Evolutionary conservation across 192 early-diverging fungal genomes (phyloP), one percentile per base, ranked within the genome.

Genomic region (Spinellus fusiger): DNA sequence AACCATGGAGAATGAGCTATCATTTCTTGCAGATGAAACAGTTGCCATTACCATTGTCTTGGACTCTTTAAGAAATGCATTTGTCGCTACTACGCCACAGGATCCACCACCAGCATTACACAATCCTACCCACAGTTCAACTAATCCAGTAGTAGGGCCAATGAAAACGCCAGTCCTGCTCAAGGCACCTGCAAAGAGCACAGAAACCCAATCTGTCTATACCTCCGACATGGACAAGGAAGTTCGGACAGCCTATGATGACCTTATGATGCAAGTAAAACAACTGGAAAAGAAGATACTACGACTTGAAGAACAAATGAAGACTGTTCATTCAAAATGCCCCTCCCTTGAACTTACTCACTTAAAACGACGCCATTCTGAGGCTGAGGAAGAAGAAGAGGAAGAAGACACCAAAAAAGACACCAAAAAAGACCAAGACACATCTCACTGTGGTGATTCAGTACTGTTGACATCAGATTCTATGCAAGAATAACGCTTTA

Each of bases 221-320:
- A 61, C 40, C 15, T 15, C 34, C 2, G 64, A 59, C 12, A 50
- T 59, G 37, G 64, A 66, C 47, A 47, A 56, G 9, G 64, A 66
- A 20, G 50, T 66, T 31, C 44, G 51, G 25, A 66, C 51, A 25
- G 57, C 64, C 6, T 66, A 60, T 48, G 64, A 66, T 51, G 64
- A 66, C 27, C 50, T 66, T 16, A 54, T 54, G 64, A 32, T 59
- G 8, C 64, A 66, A 37, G 64, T 66, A 25, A 47, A 56, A 15
- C 64, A 60, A 18, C 23, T 66, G 8, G 64, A 66, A 46, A 46
- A 49, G 29, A 52, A 58, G 18, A 23, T 66, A 23, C 37, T 52
- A 18, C 29, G 12, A 18, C n/a, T 66, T 20, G 64, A 66, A n/a
- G 48, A 38, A 26, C 49, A 54, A 47, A 59, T 51, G 18, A 46